Conservation (phyloP, 2,329 filamentous ascomycete species). For the Fusarium domesticum region DNA sequence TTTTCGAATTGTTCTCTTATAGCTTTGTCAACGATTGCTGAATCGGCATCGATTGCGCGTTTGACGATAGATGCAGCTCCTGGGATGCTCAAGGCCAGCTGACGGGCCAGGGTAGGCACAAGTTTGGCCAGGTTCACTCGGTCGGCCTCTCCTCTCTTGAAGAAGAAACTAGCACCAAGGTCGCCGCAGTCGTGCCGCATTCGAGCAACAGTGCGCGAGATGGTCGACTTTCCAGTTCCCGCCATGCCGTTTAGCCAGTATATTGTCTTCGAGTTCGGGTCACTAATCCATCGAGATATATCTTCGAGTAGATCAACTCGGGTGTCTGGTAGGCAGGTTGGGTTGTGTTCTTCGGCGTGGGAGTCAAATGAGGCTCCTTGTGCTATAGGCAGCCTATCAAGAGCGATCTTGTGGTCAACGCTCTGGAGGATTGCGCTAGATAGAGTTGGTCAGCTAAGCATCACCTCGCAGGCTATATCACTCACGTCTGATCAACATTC, state of each 20-base stretch:
- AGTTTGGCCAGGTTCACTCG: conserved; percentile 36
- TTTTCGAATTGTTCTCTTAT: not conserved
- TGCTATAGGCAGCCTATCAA: conserved; percentile 17
- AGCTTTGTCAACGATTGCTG: not conserved
- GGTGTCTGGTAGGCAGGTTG: conserved; percentile 33
- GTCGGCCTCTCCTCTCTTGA: conserved; percentile 39
- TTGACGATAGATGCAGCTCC: conserved; percentile 26
- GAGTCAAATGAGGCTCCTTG: conserved; percentile 35
- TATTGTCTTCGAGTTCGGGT: conserved; percentile 21
- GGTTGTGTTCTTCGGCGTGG: conserved; percentile 32
- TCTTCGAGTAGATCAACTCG: conserved; percentile 30
- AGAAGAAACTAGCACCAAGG: conserved; percentile 14
- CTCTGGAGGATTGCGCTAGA: not conserved
- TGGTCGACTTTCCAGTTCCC: conserved; percentile 24
- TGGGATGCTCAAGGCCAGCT: conserved; percentile 33
- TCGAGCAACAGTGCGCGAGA: conserved; percentile 41
- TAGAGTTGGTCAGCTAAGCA: not conserved
- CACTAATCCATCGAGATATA: too few relatives aligned
- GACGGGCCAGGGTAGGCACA: conserved; percentile 39
- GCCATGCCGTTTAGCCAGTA: conserved; percentile 39
- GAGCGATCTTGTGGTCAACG: not conserved
- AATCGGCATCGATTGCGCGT: conserved; percentile 1
- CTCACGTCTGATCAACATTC: conserved; percentile 36
- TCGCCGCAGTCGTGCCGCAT: not conserved
- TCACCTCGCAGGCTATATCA: not conserved